Conservation (phyloP, 2,329 filamentous ascomycete species). For the Thelonectria olida region DNA sequence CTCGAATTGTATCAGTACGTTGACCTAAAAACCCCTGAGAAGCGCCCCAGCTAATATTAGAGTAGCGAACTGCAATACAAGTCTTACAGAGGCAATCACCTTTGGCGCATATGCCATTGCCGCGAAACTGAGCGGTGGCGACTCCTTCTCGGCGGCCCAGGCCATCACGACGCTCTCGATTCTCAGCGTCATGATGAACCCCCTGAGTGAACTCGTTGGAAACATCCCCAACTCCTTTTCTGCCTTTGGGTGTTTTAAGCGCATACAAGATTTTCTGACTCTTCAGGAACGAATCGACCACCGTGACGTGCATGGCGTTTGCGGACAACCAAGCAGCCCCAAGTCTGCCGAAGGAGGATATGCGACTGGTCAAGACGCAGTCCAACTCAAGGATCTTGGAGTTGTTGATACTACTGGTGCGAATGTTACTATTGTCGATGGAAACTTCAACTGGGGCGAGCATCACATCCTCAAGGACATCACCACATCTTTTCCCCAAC, state of each 20-base stretch:
- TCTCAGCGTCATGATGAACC: slow-evolving; percentile 41
- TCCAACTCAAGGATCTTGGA: slow-evolving; percentile 18
- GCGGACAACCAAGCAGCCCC: no score
- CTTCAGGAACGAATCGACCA: slow-evolving; percentile 37
- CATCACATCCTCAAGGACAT: not conserved
- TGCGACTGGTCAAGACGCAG: no score
- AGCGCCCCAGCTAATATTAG: not conserved
- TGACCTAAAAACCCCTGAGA: no score
- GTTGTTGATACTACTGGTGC: not conserved
- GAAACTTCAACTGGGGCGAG: slow-evolving; percentile 41
- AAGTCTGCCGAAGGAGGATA: no score
- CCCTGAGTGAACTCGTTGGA: slow-evolving; percentile 36
- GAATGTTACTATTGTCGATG: slow-evolving; percentile 32
- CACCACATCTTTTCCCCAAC: no score
- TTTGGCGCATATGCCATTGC: slow-evolving; percentile 44
- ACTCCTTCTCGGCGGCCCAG: slow-evolving; percentile 42
- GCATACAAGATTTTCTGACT: slow-evolving; percentile 43
- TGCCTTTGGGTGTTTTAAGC: slow-evolving; percentile 42
- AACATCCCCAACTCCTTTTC: slow-evolving; percentile 40
- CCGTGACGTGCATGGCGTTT: slow-evolving; percentile 27
- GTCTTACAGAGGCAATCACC: slow-evolving; percentile 41
- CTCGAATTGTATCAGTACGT: slow-evolving; percentile 41
- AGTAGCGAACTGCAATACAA: slow-evolving; percentile 39
- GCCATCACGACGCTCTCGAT: slow-evolving; percentile 45
- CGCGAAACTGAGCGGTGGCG: slow-evolving; percentile 35